Evolutionary conservation across 2,329 filamentous ascomycete genomes (phyloP).

Genomic region (Aureobasidium namibiae): DNA sequence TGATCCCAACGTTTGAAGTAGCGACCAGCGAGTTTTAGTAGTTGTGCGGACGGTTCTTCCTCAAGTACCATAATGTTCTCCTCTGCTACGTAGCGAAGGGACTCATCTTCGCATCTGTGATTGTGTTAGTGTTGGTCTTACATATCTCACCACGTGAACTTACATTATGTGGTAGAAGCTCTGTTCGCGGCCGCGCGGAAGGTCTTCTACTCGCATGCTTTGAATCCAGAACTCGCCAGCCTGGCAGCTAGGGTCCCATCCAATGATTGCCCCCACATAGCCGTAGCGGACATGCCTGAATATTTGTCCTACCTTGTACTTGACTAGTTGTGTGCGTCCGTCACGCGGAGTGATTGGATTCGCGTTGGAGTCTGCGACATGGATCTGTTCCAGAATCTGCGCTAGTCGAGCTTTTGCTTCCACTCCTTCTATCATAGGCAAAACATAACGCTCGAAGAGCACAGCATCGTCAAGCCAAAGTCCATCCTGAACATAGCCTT

Average conservation of each 20-base stretch:
- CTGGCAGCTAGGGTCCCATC: conserved; percentile 65
- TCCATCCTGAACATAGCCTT: conserved; percentile 35
- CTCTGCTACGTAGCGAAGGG: conserved; percentile 67
- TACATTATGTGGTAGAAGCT: conserved; percentile 84
- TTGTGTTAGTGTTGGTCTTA: neutral
- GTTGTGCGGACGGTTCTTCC: conserved; percentile 43
- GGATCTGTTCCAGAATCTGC: conserved; percentile 48
- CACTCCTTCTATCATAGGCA: conserved; percentile 49
- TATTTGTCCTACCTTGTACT: conserved; percentile 69
- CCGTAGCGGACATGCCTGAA: conserved; percentile 75
- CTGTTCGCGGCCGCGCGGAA: conserved; percentile 54
- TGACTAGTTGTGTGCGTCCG: conserved; percentile 33
- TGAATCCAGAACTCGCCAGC: conserved; percentile 55
- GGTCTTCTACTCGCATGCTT: conserved; percentile 53
- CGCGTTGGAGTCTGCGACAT: conserved; percentile 47
- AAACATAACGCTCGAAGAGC: conserved; percentile 60
- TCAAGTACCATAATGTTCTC: conserved; percentile 66
- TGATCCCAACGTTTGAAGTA: conserved; percentile 83
- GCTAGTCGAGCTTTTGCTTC: conserved; percentile 47
- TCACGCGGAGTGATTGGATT: conserved; percentile 30
- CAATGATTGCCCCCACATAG: conserved; percentile 74
- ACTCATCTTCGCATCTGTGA: conserved; percentile 56
- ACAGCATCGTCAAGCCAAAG: conserved; percentile 61
- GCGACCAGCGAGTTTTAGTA: conserved; percentile 67
- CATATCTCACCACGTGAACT: conserved; percentile 34